Evolutionary conservation across 1,284 basidiomycete genomes (phyloP).

Genomic region (Sanghuangporus baumii): DNA sequence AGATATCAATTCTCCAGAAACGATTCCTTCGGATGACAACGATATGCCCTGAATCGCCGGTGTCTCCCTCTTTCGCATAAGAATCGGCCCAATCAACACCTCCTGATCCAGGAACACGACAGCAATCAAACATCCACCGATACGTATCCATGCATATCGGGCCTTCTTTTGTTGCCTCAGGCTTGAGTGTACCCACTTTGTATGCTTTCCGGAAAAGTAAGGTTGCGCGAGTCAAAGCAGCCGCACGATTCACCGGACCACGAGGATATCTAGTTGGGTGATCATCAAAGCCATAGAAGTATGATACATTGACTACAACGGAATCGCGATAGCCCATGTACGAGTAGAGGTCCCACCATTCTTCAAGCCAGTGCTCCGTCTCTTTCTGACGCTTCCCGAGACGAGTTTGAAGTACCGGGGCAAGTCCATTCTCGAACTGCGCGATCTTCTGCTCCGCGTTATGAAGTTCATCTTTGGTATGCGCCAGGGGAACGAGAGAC

Average conservation of each 20-base stretch:
- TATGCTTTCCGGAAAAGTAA: conserved; percentile 70
- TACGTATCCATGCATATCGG: conserved; percentile 87
- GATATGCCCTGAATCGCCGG: conserved; percentile 68
- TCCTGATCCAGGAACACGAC: conserved; percentile 69
- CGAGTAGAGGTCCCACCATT: conserved; percentile 76
- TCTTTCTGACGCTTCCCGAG: conserved; percentile 46
- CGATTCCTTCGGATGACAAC: conserved; percentile 74
- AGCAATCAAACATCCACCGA: conserved; percentile 93
- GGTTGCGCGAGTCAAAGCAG: conserved; percentile 60
- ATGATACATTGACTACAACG: conserved; percentile 77
- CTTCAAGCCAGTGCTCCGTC: conserved; percentile 68
- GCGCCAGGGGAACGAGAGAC: conserved; percentile 59
- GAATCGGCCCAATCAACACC: conserved; percentile 75
- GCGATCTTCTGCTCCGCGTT: conserved; percentile 55
- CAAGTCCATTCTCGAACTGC: conserved; percentile 44
- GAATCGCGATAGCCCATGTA: conserved; percentile 75
- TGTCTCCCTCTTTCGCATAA: conserved; percentile 55
- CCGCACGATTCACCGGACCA: conserved; percentile 66
- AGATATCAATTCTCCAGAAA: conserved; percentile 68
- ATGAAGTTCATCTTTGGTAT: conserved; percentile 49
- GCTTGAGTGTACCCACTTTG: conserved; percentile 59
- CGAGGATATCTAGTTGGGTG: conserved; percentile 57
- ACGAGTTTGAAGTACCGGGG: conserved; percentile 51
- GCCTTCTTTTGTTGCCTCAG: conserved; percentile 71
- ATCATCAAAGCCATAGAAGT: conserved; percentile 74